Conservation (phyloP, 2,329 filamentous ascomycete species). For the Tympanopsis confertula region DNA sequence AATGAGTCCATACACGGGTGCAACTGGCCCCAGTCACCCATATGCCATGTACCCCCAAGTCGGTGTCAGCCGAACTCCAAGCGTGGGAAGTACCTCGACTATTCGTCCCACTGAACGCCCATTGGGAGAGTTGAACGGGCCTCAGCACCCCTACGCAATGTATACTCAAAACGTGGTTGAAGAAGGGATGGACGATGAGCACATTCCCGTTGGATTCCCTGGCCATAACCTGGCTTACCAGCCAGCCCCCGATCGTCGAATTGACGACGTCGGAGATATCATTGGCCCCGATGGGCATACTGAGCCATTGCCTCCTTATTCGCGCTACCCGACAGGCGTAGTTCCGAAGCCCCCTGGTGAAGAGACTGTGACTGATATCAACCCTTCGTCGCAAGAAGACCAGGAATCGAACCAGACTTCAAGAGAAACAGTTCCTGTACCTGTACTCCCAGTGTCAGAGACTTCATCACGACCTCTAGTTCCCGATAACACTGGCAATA, state of each 20-base stretch:
- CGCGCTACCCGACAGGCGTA: not conserved
- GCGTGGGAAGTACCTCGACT: not conserved
- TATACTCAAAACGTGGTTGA: not conserved
- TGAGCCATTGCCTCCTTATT: conserved; percentile 1
- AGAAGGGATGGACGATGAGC: not conserved
- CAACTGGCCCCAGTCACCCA: not conserved
- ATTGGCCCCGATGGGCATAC: conserved; percentile 1
- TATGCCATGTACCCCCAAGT: conserved; percentile 1
- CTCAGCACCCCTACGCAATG: conserved; percentile 1
- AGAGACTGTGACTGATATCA: not conserved
- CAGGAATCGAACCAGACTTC: not conserved
- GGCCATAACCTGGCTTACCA: not conserved
- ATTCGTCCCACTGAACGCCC: not conserved
- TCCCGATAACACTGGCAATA: not conserved
- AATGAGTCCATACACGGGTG: not conserved
- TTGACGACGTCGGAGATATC: not conserved
- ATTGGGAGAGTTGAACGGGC: not conserved
- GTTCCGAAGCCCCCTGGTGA: not conserved
- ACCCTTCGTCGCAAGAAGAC: no score
- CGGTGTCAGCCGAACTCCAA: not conserved
- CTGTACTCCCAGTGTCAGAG: no score
- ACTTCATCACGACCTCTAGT: not conserved
- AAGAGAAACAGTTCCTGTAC: not conserved
- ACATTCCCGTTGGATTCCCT: not conserved
- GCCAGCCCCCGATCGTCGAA: not conserved